Percentiles rank a stretch among this genome's conserved stretches.
phyloP scores from a whole-genome alignment of 257 asterid genomes.

The Solanum lycopersicoides region DNA sequence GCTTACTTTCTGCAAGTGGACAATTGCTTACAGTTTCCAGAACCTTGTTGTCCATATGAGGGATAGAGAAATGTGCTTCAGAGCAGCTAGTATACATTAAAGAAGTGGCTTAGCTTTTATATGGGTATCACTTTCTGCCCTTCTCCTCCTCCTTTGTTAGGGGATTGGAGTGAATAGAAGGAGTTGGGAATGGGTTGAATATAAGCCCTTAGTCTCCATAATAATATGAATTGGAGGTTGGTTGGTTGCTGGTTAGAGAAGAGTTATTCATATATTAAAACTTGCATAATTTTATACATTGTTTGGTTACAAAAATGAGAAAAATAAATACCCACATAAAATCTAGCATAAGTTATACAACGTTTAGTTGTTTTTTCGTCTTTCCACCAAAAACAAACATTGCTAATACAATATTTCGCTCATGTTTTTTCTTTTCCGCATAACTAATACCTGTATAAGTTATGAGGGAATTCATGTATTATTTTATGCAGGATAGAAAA shows the following conservation, averaged over 20 bases:
- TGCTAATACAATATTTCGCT: no score
- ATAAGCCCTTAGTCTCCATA: neutral
- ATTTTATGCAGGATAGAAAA: no score
- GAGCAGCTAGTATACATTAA: neutral
- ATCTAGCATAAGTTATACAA: neutral
- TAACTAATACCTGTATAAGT: no score
- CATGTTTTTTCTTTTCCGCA: no score
- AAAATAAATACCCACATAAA: neutral
- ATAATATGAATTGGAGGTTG: neutral
- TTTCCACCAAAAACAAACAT: neutral
- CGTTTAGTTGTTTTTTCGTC: neutral
- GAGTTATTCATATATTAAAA: neutral
- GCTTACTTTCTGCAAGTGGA: neutral
- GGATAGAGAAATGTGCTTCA: neutral
- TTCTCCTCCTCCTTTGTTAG: neutral
- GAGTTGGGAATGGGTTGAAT: neutral
- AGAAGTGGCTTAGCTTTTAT: neutral
- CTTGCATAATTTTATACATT: neutral
- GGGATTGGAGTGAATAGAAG: neutral
- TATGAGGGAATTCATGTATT: no score
- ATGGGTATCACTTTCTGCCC: neutral
- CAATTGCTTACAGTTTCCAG: neutral
- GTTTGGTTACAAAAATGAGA: neutral
- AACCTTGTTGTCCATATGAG: neutral
- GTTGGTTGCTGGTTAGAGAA: neutral